Percentiles rank a stretch among this genome's conserved stretches.
phyloP scores from a whole-genome alignment of 352 stramenopile genomes.

The Phytophthora hibernalis region DNA sequence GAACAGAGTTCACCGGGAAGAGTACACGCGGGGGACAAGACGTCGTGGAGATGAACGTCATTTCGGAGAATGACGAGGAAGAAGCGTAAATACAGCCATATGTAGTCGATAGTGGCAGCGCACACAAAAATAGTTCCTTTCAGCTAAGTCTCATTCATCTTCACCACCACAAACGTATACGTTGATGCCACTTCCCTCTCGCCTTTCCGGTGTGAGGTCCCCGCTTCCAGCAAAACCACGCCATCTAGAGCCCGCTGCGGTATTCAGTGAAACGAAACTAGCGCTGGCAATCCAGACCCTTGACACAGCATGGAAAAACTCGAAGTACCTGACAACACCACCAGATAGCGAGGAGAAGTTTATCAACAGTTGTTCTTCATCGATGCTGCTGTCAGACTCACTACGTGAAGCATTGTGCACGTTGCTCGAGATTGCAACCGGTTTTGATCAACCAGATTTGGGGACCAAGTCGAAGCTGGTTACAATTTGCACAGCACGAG shows the following conservation, averaged over 20 bases:
- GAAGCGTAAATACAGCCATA: constrained; percentile 37
- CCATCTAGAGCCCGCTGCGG: neutral
- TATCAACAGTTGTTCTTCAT: neutral
- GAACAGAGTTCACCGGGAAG: constrained; percentile 71
- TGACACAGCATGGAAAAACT: constrained; percentile 36
- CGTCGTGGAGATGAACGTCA: constrained; percentile 83
- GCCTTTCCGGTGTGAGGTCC: neutral
- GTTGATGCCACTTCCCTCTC: constrained; percentile 20
- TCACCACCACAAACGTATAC: neutral
- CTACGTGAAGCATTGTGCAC: constrained; percentile 36
- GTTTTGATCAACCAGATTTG: constrained; percentile 25
- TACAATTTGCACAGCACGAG: constrained; percentile 43
- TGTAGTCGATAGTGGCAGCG: constrained; percentile 7
- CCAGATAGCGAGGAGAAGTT: neutral
- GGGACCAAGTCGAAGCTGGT: constrained; percentile 25
- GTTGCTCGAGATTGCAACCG: constrained; percentile 39
- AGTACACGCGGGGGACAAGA: constrained; percentile 45
- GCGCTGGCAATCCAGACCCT: constrained; percentile 53
- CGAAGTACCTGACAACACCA: neutral
- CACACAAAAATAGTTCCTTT: constrained; percentile 35
- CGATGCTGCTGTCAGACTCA: constrained; percentile 10
- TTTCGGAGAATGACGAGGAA: constrained; percentile 82
- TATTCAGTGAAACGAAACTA: constrained; percentile 40
- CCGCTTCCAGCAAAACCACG: constrained; percentile 1
- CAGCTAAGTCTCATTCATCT: neutral